These are phyloP conservation scores for Colletotrichum liriopes DNA, from an alignment of 2,329 filamentous ascomycete genomes.

Conservation along the genomic window DNA sequence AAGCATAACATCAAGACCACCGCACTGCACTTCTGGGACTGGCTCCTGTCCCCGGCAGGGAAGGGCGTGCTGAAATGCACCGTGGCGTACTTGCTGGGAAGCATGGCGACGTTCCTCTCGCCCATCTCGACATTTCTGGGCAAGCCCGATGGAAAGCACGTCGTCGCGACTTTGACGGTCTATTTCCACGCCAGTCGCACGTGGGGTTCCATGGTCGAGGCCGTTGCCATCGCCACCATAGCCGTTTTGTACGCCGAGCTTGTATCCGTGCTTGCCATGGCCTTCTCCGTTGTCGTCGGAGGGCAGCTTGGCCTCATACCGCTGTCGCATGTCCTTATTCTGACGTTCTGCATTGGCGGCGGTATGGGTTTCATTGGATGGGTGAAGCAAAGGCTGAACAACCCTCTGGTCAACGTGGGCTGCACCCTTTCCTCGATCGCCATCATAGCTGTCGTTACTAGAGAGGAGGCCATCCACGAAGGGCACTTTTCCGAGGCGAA, in stretches of 20 bases:
- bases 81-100: slow-evolving; percentile 88
- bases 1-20: slow-evolving; percentile 57
- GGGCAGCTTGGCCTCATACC: slow-evolving; percentile 77
- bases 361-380: slow-evolving; percentile 91
- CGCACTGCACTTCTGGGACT: slow-evolving; percentile 65
- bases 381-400: slow-evolving; percentile 85
- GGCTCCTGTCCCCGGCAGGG: slow-evolving; percentile 80
- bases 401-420: slow-evolving; percentile 86
- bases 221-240: slow-evolving; percentile 80
- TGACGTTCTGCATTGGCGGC: slow-evolving; percentile 88
- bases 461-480: slow-evolving; percentile 88
- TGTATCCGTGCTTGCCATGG: slow-evolving; percentile 88
- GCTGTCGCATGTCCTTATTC: slow-evolving; percentile 83
- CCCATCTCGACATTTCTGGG: slow-evolving; percentile 82
- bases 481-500: slow-evolving; percentile 87
- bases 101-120: slow-evolving; percentile 86
- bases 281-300: slow-evolving; percentile 74
- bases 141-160: slow-evolving; percentile 90
- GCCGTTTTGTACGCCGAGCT: slow-evolving; percentile 81
- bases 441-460: slow-evolving; percentile 91
- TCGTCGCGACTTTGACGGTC: slow-evolving; percentile 93
- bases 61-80: slow-evolving; percentile 92
- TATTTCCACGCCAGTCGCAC: slow-evolving; percentile 95
- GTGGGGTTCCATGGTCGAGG: slow-evolving; percentile 91
- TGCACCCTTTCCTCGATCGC: slow-evolving; percentile 90